Evolutionary conservation across 75 land plant species (phyloP).

Genomic region (Sequoia sempervirens): DNA sequence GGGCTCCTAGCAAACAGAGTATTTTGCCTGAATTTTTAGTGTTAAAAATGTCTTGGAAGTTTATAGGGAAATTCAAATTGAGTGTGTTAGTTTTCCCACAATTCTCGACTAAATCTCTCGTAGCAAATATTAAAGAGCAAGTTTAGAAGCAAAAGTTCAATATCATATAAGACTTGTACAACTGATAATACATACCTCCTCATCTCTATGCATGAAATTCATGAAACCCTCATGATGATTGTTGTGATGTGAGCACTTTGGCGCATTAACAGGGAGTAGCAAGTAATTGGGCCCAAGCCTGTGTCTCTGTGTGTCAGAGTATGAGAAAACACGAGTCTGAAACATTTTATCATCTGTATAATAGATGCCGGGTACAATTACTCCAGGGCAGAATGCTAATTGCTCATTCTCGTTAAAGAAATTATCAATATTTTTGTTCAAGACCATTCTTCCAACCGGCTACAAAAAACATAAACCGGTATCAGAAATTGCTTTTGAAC

Average conservation of each 20-base stretch:
- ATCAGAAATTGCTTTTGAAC: not conserved
- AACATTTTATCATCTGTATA: slow-evolving; percentile 46
- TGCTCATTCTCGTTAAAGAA: slow-evolving; percentile 48
- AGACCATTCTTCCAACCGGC: slow-evolving; percentile 47
- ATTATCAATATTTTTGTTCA: slow-evolving; percentile 47
- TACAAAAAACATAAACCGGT: slow-evolving; percentile 8
- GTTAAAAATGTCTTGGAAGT: not conserved
- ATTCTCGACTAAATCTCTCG: not conserved
- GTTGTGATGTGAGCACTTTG: slow-evolving; percentile 46
- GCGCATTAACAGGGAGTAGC: slow-evolving; percentile 46
- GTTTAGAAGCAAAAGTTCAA: too few species aligned
- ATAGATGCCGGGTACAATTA: slow-evolving; percentile 43
- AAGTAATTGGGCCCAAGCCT: slow-evolving; percentile 45
- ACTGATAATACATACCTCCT: slow-evolving; percentile 26
- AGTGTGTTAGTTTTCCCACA: not conserved
- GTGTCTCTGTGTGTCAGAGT: slow-evolving; percentile 40
- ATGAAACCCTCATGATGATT: slow-evolving; percentile 52
- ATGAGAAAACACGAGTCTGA: slow-evolving; percentile 43
- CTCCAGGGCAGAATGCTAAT: slow-evolving; percentile 36
- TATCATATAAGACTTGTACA: not conserved
- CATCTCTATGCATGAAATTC: slow-evolving; percentile 53
- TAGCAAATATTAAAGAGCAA: not conserved
- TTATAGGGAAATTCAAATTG: not conserved
- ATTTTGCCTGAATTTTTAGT: not conserved
- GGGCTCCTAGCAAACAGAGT: not conserved